These are phyloP conservation scores for Prunella vulgaris DNA, from an alignment of 257 asterid species.

Conservation along the genomic window DNA sequence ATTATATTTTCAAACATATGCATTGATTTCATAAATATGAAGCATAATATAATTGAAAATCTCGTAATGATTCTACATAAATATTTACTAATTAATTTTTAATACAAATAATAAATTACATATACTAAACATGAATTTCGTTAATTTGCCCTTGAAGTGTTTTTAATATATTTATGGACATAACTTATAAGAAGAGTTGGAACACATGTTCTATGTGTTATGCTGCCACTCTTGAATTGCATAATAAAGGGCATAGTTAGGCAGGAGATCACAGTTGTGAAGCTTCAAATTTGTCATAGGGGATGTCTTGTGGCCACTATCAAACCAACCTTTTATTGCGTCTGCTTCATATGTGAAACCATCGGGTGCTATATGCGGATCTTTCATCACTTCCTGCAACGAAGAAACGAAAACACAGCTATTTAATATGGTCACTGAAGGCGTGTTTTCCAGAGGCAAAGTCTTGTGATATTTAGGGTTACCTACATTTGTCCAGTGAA, in stretches of 20 bases:
- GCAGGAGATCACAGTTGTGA: conserved; percentile 66
- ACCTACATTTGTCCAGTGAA: not conserved
- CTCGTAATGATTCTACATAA: too few species aligned
- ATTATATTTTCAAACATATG: too few species aligned
- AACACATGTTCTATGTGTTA: conserved; percentile 24
- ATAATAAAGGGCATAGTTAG: conserved; percentile 78
- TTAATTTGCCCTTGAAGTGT: too few species aligned
- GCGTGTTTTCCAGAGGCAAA: not conserved
- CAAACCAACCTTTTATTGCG: conserved; percentile 85
- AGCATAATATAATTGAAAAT: not conserved
- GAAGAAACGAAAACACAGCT: not conserved
- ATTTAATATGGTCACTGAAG: not conserved
- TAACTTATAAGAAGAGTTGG: too few species aligned
- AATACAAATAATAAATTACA: not conserved
- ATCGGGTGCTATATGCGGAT: conserved; percentile 87
- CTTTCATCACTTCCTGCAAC: conserved; percentile 84
- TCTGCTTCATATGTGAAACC: conserved; percentile 93
- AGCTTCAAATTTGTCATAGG: conserved; percentile 94
- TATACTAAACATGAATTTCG: not conserved
- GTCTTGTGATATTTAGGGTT: too few species aligned
- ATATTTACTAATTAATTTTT: not conserved
- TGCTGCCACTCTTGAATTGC: conserved; percentile 96
- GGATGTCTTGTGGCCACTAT: conserved; percentile 80
- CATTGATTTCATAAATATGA: not conserved
- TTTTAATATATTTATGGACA: not conserved